Evolutionary conservation across 139 green algal genomes (phyloP), one percentile per base, ranked within the genome.

Genomic region (Chlorella sorokiniana): DNA sequence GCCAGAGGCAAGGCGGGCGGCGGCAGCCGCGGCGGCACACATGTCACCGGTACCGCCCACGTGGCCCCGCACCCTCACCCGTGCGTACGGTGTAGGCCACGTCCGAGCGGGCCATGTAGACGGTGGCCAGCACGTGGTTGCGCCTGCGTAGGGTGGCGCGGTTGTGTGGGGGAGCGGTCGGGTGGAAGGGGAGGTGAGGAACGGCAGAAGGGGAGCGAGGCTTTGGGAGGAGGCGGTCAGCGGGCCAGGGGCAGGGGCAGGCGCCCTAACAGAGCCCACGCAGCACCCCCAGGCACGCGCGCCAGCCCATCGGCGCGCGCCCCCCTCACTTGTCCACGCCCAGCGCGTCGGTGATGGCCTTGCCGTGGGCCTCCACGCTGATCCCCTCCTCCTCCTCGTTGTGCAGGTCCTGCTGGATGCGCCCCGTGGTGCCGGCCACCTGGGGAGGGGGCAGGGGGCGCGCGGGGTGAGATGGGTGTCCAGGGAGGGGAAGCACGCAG

Each of bases 371-470:
- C 85, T 97, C 96, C 29, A 92, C 94, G 38, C 89, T 93, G 29
- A 92, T 89, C 41, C 95, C 96, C 90, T 99, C 96, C 87, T 97
- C 95, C 76, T 98, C 96, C 80, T 98, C 95, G 42, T 88, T 90
- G 65, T 92, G 92, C 27, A 93, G 93, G 54, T 97, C 94, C 29
- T 95, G 69, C 62, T 94, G 87, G 20, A 98, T 90, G 84, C 97
- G 96, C 42, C 96, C 96, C 16, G 82, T 93, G 22, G 94, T 96
- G 64, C 96, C 96, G 16, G 93, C 93, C 40, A 98, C 93, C 90
- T 94, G 88, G 10, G 52, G 0, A 78, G 35, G 18, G 5, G 2
- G 44, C 41, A 40, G n/a, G n/a, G 8, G 61, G 61, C 4, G 61
- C 8, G 18, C 16, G 61, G 61, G 52, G 6, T 20, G 22, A 20